These are phyloP conservation scores for Diplogelasinospora grovesii DNA, from an alignment of 495 filamentous ascomycete genomes.

Conservation along the genomic window DNA sequence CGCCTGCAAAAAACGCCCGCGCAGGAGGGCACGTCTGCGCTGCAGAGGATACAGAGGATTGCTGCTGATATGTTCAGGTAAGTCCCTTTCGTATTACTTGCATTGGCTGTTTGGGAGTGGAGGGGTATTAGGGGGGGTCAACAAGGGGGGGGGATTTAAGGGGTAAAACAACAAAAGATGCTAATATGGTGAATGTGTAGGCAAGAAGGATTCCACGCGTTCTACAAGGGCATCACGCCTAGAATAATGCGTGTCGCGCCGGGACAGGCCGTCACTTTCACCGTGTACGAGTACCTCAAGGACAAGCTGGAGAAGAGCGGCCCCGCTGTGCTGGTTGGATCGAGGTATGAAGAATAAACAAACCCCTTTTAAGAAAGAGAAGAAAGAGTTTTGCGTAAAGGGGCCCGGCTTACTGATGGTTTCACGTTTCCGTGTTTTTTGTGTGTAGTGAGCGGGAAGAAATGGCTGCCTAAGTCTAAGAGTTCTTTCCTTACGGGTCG, in stretches of 20 bases:
- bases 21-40: slow-evolving; percentile 69
- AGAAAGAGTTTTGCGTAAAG: too few species aligned
- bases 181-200: slow-evolving; percentile 19
- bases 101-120: neutral
- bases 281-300: slow-evolving; percentile 89
- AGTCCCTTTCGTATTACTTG: slow-evolving; percentile 14
- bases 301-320: slow-evolving; percentile 66
- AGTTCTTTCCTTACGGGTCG: too few species aligned
- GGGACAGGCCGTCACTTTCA: slow-evolving; percentile 97
- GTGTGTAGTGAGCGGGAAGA: too few species aligned
- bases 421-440: too few species aligned
- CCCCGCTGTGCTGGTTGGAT: slow-evolving; percentile 8
- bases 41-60: slow-evolving; percentile 70
- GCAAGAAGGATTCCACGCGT: slow-evolving; percentile 84
- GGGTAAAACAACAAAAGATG: too few species aligned
- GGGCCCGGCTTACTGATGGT: too few species aligned
- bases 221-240: slow-evolving; percentile 99
- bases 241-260: slow-evolving; percentile 96
- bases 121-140: too few species aligned
- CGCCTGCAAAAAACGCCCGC: slow-evolving; percentile 85
- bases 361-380: too few species aligned
- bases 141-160: too few species aligned
- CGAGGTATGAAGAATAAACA: slow-evolving; percentile 15
- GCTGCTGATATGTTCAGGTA: slow-evolving; percentile 88
- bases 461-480: too few species aligned